Base-by-base conservation (phyloP, 2,329 filamentous ascomycete genomes). In the Lachnellula suecica region DNA sequence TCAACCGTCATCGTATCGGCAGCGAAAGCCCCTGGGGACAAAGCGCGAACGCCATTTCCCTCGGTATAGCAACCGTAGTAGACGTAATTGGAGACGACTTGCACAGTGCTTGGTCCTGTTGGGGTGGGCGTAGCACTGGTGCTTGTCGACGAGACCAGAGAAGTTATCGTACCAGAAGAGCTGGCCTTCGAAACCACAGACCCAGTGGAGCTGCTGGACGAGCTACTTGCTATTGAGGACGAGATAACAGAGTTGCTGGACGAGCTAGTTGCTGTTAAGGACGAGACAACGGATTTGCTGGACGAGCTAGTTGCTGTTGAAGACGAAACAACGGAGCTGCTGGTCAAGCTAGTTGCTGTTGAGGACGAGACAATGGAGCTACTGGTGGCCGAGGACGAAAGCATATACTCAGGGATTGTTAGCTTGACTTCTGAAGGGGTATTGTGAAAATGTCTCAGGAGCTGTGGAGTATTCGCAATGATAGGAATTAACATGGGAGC, bases 1-100 rank as follows among this genome's bases (percentile, higher is more conserved):
- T 69, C 62, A 47, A 67, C 52, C 5, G 64, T 63, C 65, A 68
- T 66, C n/a, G 43, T 44, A 41, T 63, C 53, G 27, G 49, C 52
- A n/a, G 57, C 57, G 22, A 48, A 49, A 10, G 50, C 56, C 13
- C 54, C 49, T 15, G 34, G 42, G 20, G 50, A 35, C 47, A 67
- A 52, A 9, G 64, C 59, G 6, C 65, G 52, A 4, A 45, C 56
- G 20, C 35, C 50, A 13, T 57, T 58, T 4, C 59, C 51, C 19
- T 68, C 64, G 4, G 59, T 62, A 22, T 62, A 66, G 45, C 67
- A 69, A 23, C 65, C 67, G 8, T 47, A 22, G 15, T 53, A 60
- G 20, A 37, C 20, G 19, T 54, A 61, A 11, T 37, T 43, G 19
- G 51, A 51, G 17, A 60, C 54, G 11, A 43, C 54, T 13, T 19